Evolutionary conservation across 345 rosid genomes (phyloP).

Genomic region (Boechera stricta): DNA sequence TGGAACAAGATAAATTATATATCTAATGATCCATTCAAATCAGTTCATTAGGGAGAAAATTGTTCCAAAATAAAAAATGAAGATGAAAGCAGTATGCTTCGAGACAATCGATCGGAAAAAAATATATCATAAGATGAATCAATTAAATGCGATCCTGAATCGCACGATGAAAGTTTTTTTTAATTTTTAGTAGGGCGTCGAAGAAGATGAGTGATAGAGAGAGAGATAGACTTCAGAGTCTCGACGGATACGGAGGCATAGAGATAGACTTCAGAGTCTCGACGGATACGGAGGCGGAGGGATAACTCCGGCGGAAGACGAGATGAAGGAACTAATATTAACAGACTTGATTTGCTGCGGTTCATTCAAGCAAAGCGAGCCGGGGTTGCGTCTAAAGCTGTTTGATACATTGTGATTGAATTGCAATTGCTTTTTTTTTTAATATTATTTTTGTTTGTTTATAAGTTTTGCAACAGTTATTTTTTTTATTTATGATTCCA

Average conservation of each 20-base stretch:
- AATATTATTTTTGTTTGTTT: no score
- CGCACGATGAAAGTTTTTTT: no score
- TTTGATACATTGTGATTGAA: neutral
- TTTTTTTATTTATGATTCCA: no score
- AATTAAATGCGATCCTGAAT: neutral
- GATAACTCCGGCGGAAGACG: neutral
- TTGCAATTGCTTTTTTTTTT: no score
- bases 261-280: neutral
- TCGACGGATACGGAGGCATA: no score
- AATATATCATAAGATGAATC: neutral
- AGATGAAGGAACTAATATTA: neutral
- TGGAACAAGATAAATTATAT: no score
- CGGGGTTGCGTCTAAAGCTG: neutral
- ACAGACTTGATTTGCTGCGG: neutral
- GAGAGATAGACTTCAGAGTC: no score
- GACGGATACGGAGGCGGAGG: neutral
- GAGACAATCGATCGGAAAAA: neutral
- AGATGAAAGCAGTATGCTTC: neutral
- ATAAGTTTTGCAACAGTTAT: no score
- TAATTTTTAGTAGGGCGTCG: neutral
- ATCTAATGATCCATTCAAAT: neutral
- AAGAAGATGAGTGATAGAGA: neutral
- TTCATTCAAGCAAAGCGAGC: neutral
- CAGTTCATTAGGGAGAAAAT: neutral
- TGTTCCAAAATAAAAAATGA: neutral